These are phyloP conservation scores for Acer saccharum DNA, from an alignment of 345 rosid species.

Conservation along the genomic window DNA sequence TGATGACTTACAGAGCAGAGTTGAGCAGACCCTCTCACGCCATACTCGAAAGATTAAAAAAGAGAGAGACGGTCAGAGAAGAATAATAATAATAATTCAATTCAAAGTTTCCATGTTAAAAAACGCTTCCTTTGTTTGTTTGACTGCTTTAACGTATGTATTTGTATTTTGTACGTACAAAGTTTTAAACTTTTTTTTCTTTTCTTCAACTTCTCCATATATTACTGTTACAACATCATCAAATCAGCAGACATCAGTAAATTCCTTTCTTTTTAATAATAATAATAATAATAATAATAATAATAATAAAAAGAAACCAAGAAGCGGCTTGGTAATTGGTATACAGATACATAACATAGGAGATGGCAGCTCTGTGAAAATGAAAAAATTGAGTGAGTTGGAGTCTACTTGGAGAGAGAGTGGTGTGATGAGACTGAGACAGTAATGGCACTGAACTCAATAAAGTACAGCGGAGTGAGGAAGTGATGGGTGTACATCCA, in stretches of 20 bases:
- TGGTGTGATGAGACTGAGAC: too few species aligned
- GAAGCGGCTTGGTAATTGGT: too few species aligned
- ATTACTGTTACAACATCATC: too few species aligned
- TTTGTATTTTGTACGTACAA: too few species aligned
- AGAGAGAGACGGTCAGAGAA: background rate
- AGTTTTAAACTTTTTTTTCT: background rate
- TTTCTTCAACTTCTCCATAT: too few species aligned
- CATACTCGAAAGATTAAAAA: background rate
- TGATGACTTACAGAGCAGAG: background rate
- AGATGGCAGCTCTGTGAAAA: background rate
- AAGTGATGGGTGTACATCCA: slow-evolving; percentile 11
- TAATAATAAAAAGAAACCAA: background rate
- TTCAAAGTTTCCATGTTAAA: slow-evolving; percentile 14
- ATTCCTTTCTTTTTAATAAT: too few species aligned
- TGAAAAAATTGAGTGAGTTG: too few species aligned
- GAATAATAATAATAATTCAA: background rate
- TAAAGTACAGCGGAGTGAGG: too few species aligned
- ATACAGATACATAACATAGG: background rate
- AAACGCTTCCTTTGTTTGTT: background rate
- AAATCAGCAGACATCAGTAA: too few species aligned
- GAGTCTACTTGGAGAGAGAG: too few species aligned
- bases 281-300: too few species aligned
- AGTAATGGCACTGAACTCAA: too few species aligned
- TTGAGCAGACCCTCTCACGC: background rate
- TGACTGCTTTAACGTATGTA: background rate